Evolutionary conservation across 176 grass and related monocot genomes (phyloP).

Genomic region (Carex myosuroides): DNA sequence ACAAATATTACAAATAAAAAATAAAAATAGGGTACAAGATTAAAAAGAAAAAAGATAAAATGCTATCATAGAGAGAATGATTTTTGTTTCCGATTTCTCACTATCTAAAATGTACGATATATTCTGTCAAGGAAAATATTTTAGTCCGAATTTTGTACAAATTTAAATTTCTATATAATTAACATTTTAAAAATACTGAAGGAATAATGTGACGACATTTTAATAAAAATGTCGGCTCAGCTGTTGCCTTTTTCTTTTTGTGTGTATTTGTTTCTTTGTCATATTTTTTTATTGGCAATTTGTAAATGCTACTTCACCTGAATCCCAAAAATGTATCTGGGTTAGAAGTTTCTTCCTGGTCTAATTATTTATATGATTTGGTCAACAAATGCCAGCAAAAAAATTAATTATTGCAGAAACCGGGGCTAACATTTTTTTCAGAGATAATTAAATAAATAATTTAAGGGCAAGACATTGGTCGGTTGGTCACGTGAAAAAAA

Average conservation of each 20-base stretch:
- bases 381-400: slow-evolving; percentile 6
- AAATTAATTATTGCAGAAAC: neutral
- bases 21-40: no score
- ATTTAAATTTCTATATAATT: no score
- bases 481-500: neutral
- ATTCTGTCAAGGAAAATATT: no score
- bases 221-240: neutral
- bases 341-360: slow-evolving; percentile 4
- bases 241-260: neutral
- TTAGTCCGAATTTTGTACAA: no score
- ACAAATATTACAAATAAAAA: no score
- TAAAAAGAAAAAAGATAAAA: no score
- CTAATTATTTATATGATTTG: neutral
- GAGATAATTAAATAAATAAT: neutral
- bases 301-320: neutral
- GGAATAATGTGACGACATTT: no score
- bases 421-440: neutral
- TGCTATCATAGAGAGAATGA: no score
- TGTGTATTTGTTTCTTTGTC: neutral
- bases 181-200: no score
- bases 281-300: neutral
- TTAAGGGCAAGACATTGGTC: slow-evolving; percentile 3
- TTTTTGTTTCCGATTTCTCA: no score
- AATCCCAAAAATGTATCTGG: neutral
- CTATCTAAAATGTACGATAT: no score